Percentiles rank a stretch among this genome's conserved stretches.
Evolutionary conservation across 2,329 filamentous ascomycete species (phyloP).

Genomic region (Xylaria sp.): DNA sequence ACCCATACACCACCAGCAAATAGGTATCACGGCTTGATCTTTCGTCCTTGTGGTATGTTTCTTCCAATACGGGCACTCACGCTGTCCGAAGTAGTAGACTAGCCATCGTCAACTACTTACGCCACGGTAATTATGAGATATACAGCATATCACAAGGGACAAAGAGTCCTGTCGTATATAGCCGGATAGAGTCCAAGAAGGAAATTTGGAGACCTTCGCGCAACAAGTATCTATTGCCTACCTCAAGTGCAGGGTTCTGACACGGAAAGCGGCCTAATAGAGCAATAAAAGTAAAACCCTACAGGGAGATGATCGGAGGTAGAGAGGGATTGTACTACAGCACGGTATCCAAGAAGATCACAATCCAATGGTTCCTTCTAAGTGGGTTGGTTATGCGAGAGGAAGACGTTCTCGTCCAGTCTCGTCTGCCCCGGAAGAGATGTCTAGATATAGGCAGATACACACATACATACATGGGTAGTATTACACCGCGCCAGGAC

Average conservation of each 20-base stretch:
- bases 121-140: too few relatives aligned
- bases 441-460: conserved; percentile 14
- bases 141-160: too few relatives aligned
- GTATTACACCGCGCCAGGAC: conserved; percentile 28
- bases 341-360: background rate
- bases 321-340: too few relatives aligned
- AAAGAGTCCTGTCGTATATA: too few relatives aligned
- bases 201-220: too few relatives aligned
- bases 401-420: background rate
- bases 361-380: background rate
- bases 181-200: too few relatives aligned
- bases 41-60: background rate
- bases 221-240: too few relatives aligned
- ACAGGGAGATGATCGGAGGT: background rate
- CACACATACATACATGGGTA: conserved; percentile 19
- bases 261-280: too few relatives aligned
- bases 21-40: background rate
- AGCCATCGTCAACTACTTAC: background rate
- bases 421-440: background rate
- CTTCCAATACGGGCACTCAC: too few relatives aligned
- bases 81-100: background rate
- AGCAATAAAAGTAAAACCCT: too few relatives aligned
- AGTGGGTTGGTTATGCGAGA: background rate
- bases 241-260: too few relatives aligned
- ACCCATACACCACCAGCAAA: background rate